These are phyloP conservation scores for Sherardia arvensis DNA, from an alignment of 257 asterid species.

Conservation along the genomic window DNA sequence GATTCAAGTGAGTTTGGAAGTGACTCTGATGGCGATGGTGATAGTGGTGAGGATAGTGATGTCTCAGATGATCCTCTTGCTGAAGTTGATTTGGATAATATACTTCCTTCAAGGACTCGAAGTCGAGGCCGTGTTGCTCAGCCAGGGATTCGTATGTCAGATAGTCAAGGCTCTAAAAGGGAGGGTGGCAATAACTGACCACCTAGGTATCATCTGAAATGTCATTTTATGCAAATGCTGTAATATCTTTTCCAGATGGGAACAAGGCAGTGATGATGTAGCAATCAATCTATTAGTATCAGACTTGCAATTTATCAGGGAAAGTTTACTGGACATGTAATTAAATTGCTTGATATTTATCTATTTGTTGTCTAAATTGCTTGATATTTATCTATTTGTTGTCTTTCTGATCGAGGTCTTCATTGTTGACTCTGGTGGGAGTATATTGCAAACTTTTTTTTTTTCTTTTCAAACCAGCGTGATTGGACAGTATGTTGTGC, in stretches of 20 bases:
- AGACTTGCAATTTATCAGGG: neutral
- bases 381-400: neutral
- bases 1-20: constrained; percentile 21
- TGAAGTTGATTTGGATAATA: constrained; percentile 33
- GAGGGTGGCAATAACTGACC: neutral
- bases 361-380: neutral
- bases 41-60: constrained; percentile 20
- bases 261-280: neutral
- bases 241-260: neutral
- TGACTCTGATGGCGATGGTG: constrained; percentile 22
- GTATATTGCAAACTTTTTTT: no score
- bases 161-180: neutral
- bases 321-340: neutral
- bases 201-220: neutral
- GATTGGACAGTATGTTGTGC: no score
- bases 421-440: no score
- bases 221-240: neutral
- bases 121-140: constrained; percentile 18
- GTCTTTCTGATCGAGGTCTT: no score
- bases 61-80: constrained; percentile 35
- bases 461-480: no score
- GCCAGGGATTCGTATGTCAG: constrained; percentile 21
- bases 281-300: neutral
- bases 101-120: constrained; percentile 38
- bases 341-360: neutral